Conservation (phyloP, 1,284 basidiomycete species). For the Ganoderma multipileum region DNA sequence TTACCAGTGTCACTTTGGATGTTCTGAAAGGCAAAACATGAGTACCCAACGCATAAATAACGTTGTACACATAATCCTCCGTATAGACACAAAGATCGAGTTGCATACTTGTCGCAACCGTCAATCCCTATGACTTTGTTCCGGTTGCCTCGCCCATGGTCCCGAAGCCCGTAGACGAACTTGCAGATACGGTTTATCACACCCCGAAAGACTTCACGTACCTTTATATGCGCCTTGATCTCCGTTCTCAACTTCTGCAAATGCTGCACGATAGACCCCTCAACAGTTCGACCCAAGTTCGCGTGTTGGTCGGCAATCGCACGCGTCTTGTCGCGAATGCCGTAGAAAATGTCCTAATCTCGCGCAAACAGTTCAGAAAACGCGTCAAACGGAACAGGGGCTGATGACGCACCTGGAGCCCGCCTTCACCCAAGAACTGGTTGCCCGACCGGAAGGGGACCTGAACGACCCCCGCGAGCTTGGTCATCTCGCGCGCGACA, state of each 20-base stretch:
- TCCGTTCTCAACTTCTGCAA: slow-evolving; percentile 93
- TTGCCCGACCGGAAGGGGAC: slow-evolving; percentile 96
- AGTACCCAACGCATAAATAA: neutral
- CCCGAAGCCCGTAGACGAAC: too few relatives aligned
- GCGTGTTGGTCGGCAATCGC: slow-evolving; percentile 96
- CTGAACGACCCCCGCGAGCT: slow-evolving; percentile 97
- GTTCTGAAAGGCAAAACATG: slow-evolving; percentile 57
- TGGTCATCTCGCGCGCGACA: slow-evolving; percentile 92
- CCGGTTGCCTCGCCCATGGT: too few relatives aligned
- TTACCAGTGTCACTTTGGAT: slow-evolving; percentile 99
- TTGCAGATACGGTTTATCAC: too few relatives aligned
- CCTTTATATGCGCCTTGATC: slow-evolving; percentile 98
- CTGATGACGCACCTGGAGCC: slow-evolving; percentile 53
- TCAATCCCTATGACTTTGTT: too few relatives aligned
- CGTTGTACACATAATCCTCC: too few relatives aligned
- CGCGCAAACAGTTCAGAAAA: too few relatives aligned
- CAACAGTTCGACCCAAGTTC: slow-evolving; percentile 95
- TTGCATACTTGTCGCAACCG: too few relatives aligned
- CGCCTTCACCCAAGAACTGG: slow-evolving; percentile 94
- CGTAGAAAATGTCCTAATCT: slow-evolving; percentile 89
- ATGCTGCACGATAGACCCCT: slow-evolving; percentile 98
- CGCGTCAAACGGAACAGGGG: neutral
- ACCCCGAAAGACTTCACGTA: too few relatives aligned
- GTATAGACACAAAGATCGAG: too few relatives aligned
- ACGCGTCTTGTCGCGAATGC: slow-evolving; percentile 93